Evolutionary conservation across 768 basidiomycete genomes (phyloP), one percentile per base, ranked within the genome.

Genomic region (Clavulina sp.): DNA sequence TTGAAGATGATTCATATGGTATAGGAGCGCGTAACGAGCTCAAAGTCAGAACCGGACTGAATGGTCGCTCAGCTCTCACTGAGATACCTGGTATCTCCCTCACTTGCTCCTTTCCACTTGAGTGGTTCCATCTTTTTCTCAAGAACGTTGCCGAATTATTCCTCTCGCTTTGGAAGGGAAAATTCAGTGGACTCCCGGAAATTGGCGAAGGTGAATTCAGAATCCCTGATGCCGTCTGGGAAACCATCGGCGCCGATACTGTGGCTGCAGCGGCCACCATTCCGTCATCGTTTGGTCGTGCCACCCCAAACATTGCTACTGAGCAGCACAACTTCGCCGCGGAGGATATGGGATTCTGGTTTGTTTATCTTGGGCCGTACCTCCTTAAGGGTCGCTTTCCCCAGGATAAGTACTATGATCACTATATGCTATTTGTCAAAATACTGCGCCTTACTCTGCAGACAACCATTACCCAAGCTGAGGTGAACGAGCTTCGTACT

Each of bases 121-220:
- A 76, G 43, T 71, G 72, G 60, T 73, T 74, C 67, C 73, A 76
- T 49, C 62, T 71, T 0, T 59, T 73, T 24, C 68, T 59, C 57
- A 70, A 72, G 54, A 74, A 74, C 54, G 44, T 70, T 1, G 54
- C 70, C 28, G 58, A 56, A 21, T 70, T 67, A 47, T 61, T 76
- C 1, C 56, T 73, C 34, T 19, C 51, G 0, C 56, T 70, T 0
- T 70, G 70, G 69, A 68, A 61, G 2, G 69, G 70, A 0, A 54
- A 59, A 18, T 72, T 62, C 62, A 74, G 73, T 54, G 67, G 57
- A 5, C 56, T 71, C 1, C 61, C 69, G 41, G 36, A 60, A 5
- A 61, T 61, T 0, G 31, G 18, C 3, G 64, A 61, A 1, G 58
- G 58, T 16, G 18, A 47, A 4, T 69, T 68, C 30, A 46, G 58